Evolutionary conservation across 2,329 filamentous ascomycete species (phyloP).

Genomic region (Ophiocordyceps camponoti-saundersi): DNA sequence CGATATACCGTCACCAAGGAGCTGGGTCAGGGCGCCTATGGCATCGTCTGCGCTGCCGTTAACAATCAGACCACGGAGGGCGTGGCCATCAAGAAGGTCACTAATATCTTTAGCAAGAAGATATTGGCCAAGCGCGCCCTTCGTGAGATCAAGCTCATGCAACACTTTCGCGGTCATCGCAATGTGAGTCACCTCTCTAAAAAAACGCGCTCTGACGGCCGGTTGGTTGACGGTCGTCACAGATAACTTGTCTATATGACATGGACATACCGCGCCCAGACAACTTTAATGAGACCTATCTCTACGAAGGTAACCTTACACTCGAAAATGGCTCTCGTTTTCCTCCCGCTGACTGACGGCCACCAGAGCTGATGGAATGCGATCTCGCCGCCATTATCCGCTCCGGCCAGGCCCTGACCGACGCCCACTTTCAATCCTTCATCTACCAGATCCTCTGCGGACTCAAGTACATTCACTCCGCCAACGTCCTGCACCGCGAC

Average conservation of each 20-base stretch:
- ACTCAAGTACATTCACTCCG: slow-evolving; percentile 97
- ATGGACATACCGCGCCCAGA: slow-evolving; percentile 98
- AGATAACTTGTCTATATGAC: slow-evolving; percentile 98
- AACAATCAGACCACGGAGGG: slow-evolving; percentile 85
- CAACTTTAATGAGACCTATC: slow-evolving; percentile 97
- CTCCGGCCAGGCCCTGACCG: slow-evolving; percentile 89
- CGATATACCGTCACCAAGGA: slow-evolving; percentile 98
- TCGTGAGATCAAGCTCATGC: slow-evolving; percentile 94
- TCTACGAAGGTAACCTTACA: slow-evolving; percentile 72
- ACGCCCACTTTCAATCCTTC: slow-evolving; percentile 98
- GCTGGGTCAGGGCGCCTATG: slow-evolving; percentile 92
- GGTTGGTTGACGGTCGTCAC: neutral
- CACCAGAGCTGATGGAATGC: slow-evolving; percentile 91
- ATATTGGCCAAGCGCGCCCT: slow-evolving; percentile 95
- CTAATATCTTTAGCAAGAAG: slow-evolving; percentile 99
- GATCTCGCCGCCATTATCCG: slow-evolving; percentile 95
- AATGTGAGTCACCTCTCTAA: slow-evolving; percentile 43
- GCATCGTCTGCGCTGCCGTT: slow-evolving; percentile 92
- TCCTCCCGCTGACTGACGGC: neutral
- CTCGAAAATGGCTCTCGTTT: too few species aligned
- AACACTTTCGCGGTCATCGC: slow-evolving; percentile 86
- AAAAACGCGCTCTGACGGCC: neutral
- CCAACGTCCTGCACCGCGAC: slow-evolving; percentile 92
- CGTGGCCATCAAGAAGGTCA: slow-evolving; percentile 98
- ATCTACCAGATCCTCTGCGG: slow-evolving; percentile 99